phyloP scores from a whole-genome alignment of 2,329 filamentous ascomycete species.

The Periconia macrospinosa region DNA sequence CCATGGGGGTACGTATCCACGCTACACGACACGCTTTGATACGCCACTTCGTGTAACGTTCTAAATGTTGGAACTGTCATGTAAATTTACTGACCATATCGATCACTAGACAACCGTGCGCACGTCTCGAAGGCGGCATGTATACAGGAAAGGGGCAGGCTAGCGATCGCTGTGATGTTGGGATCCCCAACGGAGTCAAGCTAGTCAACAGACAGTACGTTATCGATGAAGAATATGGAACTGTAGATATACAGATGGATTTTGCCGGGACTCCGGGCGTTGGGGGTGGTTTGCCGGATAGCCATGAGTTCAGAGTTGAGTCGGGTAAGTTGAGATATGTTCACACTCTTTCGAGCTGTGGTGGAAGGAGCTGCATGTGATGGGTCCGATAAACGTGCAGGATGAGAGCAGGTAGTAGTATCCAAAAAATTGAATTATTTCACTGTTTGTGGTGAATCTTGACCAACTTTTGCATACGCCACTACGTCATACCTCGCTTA shows the following conservation, averaged over 20 bases:
- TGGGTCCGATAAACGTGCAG: too few relatives aligned
- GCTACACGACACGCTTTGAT: too few relatives aligned
- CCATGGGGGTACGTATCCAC: constrained; percentile 20
- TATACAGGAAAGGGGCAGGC: constrained; percentile 30
- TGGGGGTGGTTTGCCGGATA: constrained; percentile 29
- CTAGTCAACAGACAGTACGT: constrained; percentile 32
- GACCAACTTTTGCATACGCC: not conserved
- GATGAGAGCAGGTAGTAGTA: too few relatives aligned
- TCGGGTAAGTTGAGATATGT: constrained; percentile 27
- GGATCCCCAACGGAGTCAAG: constrained; percentile 30
- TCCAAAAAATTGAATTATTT: too few relatives aligned
- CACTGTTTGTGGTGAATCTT: not conserved
- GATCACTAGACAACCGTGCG: constrained; percentile 17
- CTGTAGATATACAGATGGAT: constrained; percentile 34
- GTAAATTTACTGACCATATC: too few relatives aligned
- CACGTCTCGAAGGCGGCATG: constrained; percentile 28
- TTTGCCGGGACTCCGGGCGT: constrained; percentile 23
- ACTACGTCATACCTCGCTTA: not conserved
- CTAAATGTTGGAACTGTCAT: too few relatives aligned
- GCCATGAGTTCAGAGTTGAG: constrained; percentile 36
- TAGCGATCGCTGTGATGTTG: constrained; percentile 29
- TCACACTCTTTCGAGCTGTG: constrained; percentile 21
- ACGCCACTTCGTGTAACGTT: too few relatives aligned
- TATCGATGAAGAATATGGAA: constrained; percentile 34
- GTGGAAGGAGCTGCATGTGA: constrained; percentile 19